Conservation (phyloP, 1,284 basidiomycete species). For the Boletus sp. region DNA sequence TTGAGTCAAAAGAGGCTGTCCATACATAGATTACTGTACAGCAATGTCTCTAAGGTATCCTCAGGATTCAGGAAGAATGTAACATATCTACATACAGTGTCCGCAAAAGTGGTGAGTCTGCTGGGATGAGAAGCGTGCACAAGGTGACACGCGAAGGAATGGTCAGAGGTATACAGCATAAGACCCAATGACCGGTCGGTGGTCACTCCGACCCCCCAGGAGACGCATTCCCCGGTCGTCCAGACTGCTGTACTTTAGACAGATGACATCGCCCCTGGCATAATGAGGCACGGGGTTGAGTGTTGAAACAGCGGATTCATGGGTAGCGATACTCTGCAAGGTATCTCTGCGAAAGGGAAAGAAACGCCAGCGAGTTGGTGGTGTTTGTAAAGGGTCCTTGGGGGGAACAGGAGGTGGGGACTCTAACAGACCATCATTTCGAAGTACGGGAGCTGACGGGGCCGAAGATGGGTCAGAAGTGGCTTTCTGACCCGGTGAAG, state of each 20-base stretch:
- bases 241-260: constrained; percentile 67
- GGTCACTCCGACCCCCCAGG: constrained; percentile 74
- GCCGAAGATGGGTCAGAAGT: constrained; percentile 9
- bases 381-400: constrained; percentile 31
- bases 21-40: constrained; percentile 18
- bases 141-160: not conserved
- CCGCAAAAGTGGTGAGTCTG: constrained; percentile 9
- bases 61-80: constrained; percentile 1
- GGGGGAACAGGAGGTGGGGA: constrained; percentile 27
- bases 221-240: constrained; percentile 73
- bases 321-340: constrained; percentile 30
- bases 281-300: constrained; percentile 31
- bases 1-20: not conserved
- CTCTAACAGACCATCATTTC: constrained; percentile 20
- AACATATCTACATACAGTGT: too few relatives aligned
- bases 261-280: constrained; percentile 59
- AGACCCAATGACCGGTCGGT: constrained; percentile 74
- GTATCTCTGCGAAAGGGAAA: constrained; percentile 46
- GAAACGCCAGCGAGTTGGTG: constrained; percentile 51
- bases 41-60: constrained; percentile 18
- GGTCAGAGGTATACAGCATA: constrained; percentile 58
- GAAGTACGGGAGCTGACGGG: constrained; percentile 7
- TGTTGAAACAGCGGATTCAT: constrained; percentile 25
- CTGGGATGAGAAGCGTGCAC: constrained; percentile 11
- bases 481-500: constrained; percentile 1